Evolutionary conservation across 371 early-diverging fungal species (phyloP), one percentile per base, ranked within the genome.

Genomic region (Funneliformis caledonium): DNA sequence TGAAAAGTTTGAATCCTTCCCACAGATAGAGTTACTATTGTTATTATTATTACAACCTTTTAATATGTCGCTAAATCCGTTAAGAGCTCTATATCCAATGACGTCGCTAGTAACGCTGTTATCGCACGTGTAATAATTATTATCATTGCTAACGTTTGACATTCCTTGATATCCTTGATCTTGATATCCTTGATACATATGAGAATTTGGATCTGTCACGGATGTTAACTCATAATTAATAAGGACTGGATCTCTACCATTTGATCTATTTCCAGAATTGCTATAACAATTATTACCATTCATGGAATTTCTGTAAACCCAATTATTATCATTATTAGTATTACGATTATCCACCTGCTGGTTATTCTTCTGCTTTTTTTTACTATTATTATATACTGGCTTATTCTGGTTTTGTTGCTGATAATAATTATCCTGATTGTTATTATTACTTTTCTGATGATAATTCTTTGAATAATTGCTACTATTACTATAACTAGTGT

Each of bases 401-500:
- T 56, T 67, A 67, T 67, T 26, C 42, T 37, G 67, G 12, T 67
- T 14, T 16, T 67, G 31, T 14, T 37, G 31, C 10, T 31, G 26
- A 61, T 61, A 19, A 67, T 67, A 67, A 67, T 67, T 67, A 19
- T 67, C 26, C 42, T 19, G 31, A 67, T 5, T 56, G 19, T 5
- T 56, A 56, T 14, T 31, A 19, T 14, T 31, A 19, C 16, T 67
- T 12, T 37, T 67, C 31, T 12, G 42, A 37, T 9, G 16, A 16
- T 8, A 19, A 16, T 42, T 67, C 16, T 67, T 31, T 67, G 31
- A 16, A 67, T 12, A 37, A 16, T 9, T 31, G 14, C 42, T 67
- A 52, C 56, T 52, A 16, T 52, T 14, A 67, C 33, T 67, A 67
- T 67, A 37, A 67, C 67, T 67, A 31, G 67, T 67, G 4, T 67